Evolutionary conservation across 305 asterid species (phyloP).

Genomic region (Petunia hybrid): DNA sequence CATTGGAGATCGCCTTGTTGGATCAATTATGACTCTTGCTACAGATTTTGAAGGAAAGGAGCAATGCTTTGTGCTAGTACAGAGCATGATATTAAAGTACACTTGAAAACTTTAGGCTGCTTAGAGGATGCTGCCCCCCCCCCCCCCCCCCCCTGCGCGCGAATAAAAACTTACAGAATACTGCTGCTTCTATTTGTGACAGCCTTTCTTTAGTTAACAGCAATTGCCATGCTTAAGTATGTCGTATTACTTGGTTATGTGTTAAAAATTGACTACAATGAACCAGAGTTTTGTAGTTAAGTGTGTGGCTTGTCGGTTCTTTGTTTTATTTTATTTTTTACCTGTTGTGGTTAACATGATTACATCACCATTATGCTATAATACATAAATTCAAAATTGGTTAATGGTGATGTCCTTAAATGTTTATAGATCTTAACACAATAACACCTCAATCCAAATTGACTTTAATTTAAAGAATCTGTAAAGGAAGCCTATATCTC

Average conservation of each 20-base stretch:
- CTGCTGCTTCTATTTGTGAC: not conserved
- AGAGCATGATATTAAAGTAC: constrained; percentile 18
- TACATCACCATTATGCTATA: not conserved
- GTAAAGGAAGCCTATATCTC: constrained; percentile 1
- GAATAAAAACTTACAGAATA: not conserved
- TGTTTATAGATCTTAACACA: not conserved
- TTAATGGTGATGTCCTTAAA: constrained; percentile 11
- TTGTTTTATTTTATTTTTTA: not conserved
- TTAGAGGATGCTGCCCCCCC: not conserved
- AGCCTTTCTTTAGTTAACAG: not conserved
- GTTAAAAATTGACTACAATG: not conserved
- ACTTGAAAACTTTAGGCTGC: constrained; percentile 14
- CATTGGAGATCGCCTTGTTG: not conserved
- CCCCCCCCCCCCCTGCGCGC: too few species aligned
- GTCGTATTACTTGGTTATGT: not conserved
- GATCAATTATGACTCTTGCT: not conserved
- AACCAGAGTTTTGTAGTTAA: constrained; percentile 8
- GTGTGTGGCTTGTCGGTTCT: not conserved
- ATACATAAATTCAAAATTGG: not conserved
- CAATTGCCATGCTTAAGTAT: not conserved
- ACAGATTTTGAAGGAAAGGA: not conserved
- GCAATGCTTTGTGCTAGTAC: not conserved
- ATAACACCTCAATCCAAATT: not conserved
- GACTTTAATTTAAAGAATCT: constrained; percentile 26
- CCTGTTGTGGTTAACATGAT: not conserved